Conservation (phyloP, 2,329 filamentous ascomycete species). For the Sporothrix brunneoviolacea region DNA sequence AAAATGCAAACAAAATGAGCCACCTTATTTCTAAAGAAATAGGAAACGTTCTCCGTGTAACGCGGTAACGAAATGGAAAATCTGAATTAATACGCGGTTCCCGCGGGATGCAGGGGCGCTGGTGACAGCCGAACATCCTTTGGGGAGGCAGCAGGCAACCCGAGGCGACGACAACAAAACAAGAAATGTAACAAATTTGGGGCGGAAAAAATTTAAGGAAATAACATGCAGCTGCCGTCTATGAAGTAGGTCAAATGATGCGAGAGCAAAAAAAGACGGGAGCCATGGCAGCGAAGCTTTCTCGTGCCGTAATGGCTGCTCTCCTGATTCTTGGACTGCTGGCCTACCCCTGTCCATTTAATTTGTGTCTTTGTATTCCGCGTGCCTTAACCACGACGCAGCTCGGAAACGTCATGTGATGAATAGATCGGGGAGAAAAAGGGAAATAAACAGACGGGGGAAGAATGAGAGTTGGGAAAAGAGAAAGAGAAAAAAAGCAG, state of each 20-base stretch:
- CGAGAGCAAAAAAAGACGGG: too few relatives aligned
- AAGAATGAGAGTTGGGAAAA: not conserved
- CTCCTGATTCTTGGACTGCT: too few relatives aligned
- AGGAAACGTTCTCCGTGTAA: not conserved
- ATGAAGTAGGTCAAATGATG: too few relatives aligned
- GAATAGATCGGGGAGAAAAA: not conserved
- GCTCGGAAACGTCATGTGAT: constrained; percentile 6
- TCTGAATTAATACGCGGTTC: not conserved
- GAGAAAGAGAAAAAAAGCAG: not conserved
- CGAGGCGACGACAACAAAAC: too few relatives aligned
- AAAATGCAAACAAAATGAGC: not conserved
- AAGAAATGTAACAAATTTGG: not conserved
- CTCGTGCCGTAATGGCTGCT: too few relatives aligned
- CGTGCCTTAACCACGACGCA: constrained; percentile 1
- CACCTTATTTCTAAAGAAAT: too few relatives aligned
- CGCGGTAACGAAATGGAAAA: not conserved
- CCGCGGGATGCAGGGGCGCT: constrained; percentile 1
- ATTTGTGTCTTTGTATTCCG: constrained; percentile 3
- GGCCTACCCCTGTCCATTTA: too few relatives aligned
- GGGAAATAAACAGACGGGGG: not conserved
- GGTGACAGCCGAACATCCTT: not conserved
- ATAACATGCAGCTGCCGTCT: too few relatives aligned
- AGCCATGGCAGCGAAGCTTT: too few relatives aligned
- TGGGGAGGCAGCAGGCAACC: not conserved
- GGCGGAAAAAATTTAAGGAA: not conserved